Percentiles rank a stretch among this genome's conserved stretches.
phyloP scores from a whole-genome alignment of 169 alveolate genomes.

The Plasmodium billcollinsi region DNA sequence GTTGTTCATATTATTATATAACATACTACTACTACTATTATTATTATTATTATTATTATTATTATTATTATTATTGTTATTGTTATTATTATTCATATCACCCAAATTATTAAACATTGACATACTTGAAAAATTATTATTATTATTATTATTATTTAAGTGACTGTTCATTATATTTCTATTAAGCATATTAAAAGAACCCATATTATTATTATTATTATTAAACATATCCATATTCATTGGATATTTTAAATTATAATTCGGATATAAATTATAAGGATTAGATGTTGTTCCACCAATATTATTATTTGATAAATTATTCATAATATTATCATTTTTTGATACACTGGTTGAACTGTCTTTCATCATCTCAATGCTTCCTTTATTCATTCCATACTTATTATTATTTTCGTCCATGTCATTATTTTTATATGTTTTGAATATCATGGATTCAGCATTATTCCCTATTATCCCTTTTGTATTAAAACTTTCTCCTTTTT shows the following conservation, averaged over 20 bases:
- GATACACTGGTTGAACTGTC: neutral
- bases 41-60: slow-evolving; percentile 3
- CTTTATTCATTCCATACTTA: slow-evolving; percentile 8
- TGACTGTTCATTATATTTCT: neutral
- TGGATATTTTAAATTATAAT: slow-evolving; percentile 60
- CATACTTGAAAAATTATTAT: neutral
- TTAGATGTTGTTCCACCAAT: slow-evolving; percentile 5
- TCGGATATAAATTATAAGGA: slow-evolving; percentile 40
- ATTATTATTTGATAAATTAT: neutral
- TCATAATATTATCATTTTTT: neutral
- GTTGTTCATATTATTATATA: slow-evolving; percentile 7
- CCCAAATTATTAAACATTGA: slow-evolving; percentile 23
- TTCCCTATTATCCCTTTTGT: slow-evolving; percentile 24
- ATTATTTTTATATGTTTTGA: slow-evolving; percentile 18
- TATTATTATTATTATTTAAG: slow-evolving; percentile 23
- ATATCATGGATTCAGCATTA: slow-evolving; percentile 7
- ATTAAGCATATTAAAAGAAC: neutral
- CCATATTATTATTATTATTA: neutral
- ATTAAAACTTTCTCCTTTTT: neutral
- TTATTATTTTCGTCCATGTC: slow-evolving; percentile 10
- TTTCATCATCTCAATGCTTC: slow-evolving; percentile 2
- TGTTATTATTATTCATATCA: slow-evolving; percentile 2
- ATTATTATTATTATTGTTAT: neutral
- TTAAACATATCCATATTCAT: slow-evolving; percentile 53
- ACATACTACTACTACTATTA: neutral